These are phyloP conservation scores for Phytophthora pistaciae DNA, from an alignment of 352 stramenopile species.

Conservation along the genomic window DNA sequence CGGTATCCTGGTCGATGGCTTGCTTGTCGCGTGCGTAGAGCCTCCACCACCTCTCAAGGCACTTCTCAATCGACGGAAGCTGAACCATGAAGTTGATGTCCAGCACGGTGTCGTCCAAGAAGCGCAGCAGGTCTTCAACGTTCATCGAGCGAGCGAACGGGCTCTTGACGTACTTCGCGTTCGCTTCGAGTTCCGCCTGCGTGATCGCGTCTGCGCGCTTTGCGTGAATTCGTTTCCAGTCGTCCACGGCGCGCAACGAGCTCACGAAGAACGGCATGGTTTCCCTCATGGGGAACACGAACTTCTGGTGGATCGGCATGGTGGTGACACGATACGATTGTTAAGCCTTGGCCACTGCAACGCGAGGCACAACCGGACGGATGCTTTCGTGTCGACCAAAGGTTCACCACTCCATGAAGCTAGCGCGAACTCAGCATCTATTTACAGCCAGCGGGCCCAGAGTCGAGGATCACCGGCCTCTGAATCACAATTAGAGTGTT, in stretches of 20 bases:
- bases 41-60: slow-evolving; percentile 71
- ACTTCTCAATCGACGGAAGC: slow-evolving; percentile 85
- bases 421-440: slow-evolving; percentile 27
- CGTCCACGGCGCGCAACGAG: slow-evolving; percentile 68
- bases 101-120: slow-evolving; percentile 75
- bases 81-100: slow-evolving; percentile 90
- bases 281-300: slow-evolving; percentile 73
- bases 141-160: slow-evolving; percentile 67
- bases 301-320: slow-evolving; percentile 50
- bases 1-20: slow-evolving; percentile 60
- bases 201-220: slow-evolving; percentile 63
- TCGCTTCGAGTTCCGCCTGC: slow-evolving; percentile 70
- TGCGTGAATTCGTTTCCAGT: slow-evolving; percentile 76
- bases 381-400: slow-evolving; percentile 3
- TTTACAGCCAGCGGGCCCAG: slow-evolving; percentile 29
- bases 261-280: slow-evolving; percentile 88
- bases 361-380: slow-evolving; percentile 6
- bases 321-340: not conserved
- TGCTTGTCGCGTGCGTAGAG: slow-evolving; percentile 55
- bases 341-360: slow-evolving; percentile 1
- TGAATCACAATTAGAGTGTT: slow-evolving; percentile 32
- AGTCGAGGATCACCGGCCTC: slow-evolving; percentile 16
- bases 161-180: slow-evolving; percentile 83
- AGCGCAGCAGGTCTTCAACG: slow-evolving; percentile 72
- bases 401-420: slow-evolving; percentile 9